Percentiles rank a stretch among this genome's conserved stretches.
phyloP scores from a whole-genome alignment of 257 asterid species.

The Scutellaria minor region DNA sequence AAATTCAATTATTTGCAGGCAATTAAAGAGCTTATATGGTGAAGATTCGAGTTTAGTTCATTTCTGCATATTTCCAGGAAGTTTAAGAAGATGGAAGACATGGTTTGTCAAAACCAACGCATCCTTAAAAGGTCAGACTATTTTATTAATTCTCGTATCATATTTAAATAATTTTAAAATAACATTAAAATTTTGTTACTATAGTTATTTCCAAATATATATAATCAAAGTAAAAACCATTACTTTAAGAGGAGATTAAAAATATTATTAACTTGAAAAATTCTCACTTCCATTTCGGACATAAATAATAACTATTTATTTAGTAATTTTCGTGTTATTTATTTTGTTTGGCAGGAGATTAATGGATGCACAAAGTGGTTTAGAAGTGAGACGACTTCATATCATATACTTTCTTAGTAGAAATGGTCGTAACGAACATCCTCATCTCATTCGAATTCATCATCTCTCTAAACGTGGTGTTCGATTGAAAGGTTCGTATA shows the following conservation, averaged over 20 bases:
- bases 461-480: conserved; percentile 78
- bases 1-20: conserved; percentile 5
- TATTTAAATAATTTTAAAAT: too few relatives aligned
- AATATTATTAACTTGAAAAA: too few relatives aligned
- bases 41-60: not conserved
- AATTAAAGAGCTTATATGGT: conserved; percentile 15
- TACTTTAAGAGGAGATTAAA: too few relatives aligned
- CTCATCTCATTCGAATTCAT: conserved; percentile 84
- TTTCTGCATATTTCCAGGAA: conserved; percentile 19
- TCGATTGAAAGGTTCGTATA: conserved; percentile 60
- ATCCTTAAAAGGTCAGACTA: conserved; percentile 43
- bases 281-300: too few relatives aligned
- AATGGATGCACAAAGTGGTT: conserved; percentile 58
- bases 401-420: conserved; percentile 74
- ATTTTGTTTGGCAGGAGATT: conserved; percentile 45
- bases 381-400: conserved; percentile 71
- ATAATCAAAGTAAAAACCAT: too few relatives aligned
- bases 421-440: conserved; percentile 69
- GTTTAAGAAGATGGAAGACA: conserved; percentile 39
- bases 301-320: too few relatives aligned
- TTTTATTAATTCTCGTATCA: not conserved
- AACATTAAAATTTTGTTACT: too few relatives aligned
- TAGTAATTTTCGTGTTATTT: too few relatives aligned
- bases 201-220: too few relatives aligned
- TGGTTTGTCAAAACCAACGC: conserved; percentile 30